A percentile compares a stretch with the other conserved stretches of the same genome.
Conservation (phyloP, 192 early-diverging fungal species). For the Backusella tuberculispora region DNA sequence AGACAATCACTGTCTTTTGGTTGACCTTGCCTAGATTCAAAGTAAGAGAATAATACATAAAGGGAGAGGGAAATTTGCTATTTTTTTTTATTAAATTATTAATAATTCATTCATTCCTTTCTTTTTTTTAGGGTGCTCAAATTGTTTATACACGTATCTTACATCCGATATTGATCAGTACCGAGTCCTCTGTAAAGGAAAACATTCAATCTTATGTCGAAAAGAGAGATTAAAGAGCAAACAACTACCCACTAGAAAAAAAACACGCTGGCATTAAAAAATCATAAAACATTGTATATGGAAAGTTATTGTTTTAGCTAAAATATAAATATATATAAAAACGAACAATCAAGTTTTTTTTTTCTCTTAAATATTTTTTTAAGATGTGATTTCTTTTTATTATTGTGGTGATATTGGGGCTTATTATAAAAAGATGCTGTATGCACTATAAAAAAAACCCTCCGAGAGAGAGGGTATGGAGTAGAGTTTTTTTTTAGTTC, state of each 20-base stretch:
- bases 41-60: constrained; percentile 41
- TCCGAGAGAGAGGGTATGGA: too few species aligned
- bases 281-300: background rate
- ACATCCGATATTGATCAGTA: constrained; percentile 72
- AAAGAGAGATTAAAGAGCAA: background rate
- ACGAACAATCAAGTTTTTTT: too few species aligned
- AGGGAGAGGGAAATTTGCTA: background rate
- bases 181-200: constrained; percentile 24
- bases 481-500: too few species aligned
- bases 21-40: constrained; percentile 74
- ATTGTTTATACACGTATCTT: constrained; percentile 76
- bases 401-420: too few species aligned
- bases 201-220: background rate
- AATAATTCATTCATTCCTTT: background rate
- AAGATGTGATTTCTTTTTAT: too few species aligned
- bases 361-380: too few species aligned
- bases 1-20: constrained; percentile 87
- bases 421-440: too few species aligned
- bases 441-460: too few species aligned
- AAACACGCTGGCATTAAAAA: background rate
- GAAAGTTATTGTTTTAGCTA: too few species aligned
- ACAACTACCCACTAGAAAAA: background rate
- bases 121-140: constrained; percentile 69
- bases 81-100: background rate
- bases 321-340: too few species aligned